Conservation (phyloP, 1,139 yeast species). For the Lodderomyces metapsilosis region DNA sequence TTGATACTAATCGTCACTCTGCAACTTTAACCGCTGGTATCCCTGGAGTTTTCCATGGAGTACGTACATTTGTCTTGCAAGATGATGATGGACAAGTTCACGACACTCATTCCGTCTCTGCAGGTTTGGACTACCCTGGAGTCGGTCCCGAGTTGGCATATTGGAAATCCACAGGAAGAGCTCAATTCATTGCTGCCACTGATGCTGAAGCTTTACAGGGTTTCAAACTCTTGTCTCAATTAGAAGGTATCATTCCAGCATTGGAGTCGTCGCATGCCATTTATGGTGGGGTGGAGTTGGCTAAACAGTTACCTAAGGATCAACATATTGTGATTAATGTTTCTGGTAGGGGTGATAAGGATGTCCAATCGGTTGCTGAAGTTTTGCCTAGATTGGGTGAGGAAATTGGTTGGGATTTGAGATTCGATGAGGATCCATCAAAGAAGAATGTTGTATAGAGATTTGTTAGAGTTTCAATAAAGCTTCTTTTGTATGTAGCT, state of each 20-base stretch:
- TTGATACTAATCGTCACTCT: constrained; percentile 81
- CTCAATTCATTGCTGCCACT: constrained; percentile 80
- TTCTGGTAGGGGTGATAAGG: constrained; percentile 99
- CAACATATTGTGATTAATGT: constrained; percentile 82
- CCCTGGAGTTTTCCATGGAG: constrained; percentile 99
- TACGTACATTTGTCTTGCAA: constrained; percentile 88
- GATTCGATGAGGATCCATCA: constrained; percentile 66
- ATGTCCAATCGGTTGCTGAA: constrained; percentile 96
- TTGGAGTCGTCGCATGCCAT: constrained; percentile 96
- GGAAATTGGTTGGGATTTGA: constrained; percentile 90
- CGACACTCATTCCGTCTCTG: constrained; percentile 97
- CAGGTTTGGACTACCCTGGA: constrained; percentile 98
- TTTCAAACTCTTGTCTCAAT: constrained; percentile 81
- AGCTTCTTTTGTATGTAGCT: not conserved
- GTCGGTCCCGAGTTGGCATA: constrained; percentile 97
- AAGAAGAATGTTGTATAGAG: constrained; percentile 18
- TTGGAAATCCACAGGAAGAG: constrained; percentile 95
- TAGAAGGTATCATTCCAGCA: constrained; percentile 98
- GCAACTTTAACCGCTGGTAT: constrained; percentile 91
- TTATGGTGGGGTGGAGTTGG: constrained; percentile 84
- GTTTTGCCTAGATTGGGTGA: constrained; percentile 87
- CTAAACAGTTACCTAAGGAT: constrained; percentile 78
- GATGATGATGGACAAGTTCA: constrained; percentile 92
- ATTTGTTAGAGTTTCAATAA: not conserved
- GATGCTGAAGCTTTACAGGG: constrained; percentile 93